Conservation (phyloP, 179 eudicot genomes). For the Spinacia oleracea region DNA sequence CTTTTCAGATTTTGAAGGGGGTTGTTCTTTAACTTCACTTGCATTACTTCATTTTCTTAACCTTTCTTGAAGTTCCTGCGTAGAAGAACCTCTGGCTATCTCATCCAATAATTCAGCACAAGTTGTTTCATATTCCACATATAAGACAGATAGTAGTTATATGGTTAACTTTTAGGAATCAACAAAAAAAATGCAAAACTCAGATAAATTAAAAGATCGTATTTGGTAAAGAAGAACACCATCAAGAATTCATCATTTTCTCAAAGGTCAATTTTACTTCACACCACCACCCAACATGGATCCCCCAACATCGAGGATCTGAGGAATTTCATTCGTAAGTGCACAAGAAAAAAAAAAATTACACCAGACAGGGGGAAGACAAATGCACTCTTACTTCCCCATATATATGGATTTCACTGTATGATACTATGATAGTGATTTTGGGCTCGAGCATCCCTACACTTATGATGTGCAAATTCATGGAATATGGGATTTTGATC, state of each 20-base stretch:
- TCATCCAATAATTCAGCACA: slow-evolving; percentile 70
- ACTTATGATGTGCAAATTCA: background rate
- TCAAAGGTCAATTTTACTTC: background rate
- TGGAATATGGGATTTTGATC: background rate
- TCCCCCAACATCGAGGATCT: background rate
- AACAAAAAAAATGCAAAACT: no score
- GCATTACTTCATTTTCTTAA: slow-evolving; percentile 47
- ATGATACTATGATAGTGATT: no score
- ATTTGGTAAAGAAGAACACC: slow-evolving; percentile 1
- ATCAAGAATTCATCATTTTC: background rate
- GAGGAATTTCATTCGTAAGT: background rate
- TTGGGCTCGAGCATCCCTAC: background rate
- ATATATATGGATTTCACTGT: background rate
- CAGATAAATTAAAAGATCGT: background rate
- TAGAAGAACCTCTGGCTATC: slow-evolving; percentile 64
- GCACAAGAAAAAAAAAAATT: background rate
- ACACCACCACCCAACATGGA: background rate
- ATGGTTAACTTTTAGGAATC: background rate
- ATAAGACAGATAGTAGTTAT: slow-evolving; percentile 10
- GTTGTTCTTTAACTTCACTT: slow-evolving; percentile 39
- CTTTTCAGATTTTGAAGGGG: slow-evolving; percentile 39
- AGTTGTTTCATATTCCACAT: slow-evolving; percentile 92
- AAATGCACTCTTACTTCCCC: background rate
- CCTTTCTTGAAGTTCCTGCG: slow-evolving; percentile 64
- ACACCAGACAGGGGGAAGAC: background rate